Evolutionary conservation across 768 basidiomycete genomes (phyloP), one percentile per base, ranked within the genome.

Genomic region (Erythrobasidium yunnanense): DNA sequence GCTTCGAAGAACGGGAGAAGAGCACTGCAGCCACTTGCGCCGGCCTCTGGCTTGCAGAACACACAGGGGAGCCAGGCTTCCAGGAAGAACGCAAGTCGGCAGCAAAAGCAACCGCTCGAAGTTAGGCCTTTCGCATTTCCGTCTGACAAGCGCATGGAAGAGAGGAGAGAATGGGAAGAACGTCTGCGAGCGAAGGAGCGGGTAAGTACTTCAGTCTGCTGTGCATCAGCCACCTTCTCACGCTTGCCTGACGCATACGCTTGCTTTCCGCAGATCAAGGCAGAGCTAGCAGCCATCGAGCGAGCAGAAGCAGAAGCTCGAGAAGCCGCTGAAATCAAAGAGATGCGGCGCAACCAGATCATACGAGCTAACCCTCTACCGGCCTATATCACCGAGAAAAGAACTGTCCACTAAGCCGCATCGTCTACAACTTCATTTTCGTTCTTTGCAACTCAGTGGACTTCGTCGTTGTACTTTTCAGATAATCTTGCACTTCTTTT

Each of bases 91-190:
- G n/a, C 30, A 11, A n/a, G 8, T n/a, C 25, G n/a, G 38, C 34
- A 58, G 15, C 6, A 33, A 20, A 58, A 58, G 20, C 38, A 27
- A 25, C 35, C 60, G n/a, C 13, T 52, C 4, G 29, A 63, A 49
- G 33, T 25, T 2, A 51, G 33, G 29, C 30, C 33, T 8, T 63
- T 63, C 30, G 32, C 23, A n/a, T 63, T 46, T 29, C 13, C 15
- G 30, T 63, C 60, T n/a, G 60, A 63, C 49, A 63, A 63, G 30
- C 60, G 60, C 5, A 49, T 49, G 47, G 49, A 51, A 34, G 60
- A 63, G n/a, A 49, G 60, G 18, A 63, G 49, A 51, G 60, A 63
- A 33, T 63, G 45, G 46, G 60, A 63, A 27, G 60, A 63, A 7
- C 25, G 60, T 7, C 29, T 63, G 47, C 20, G 33, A 29, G 47